Conservation (phyloP, 768 basidiomycete genomes). For the Kwoniella heveanensis region DNA sequence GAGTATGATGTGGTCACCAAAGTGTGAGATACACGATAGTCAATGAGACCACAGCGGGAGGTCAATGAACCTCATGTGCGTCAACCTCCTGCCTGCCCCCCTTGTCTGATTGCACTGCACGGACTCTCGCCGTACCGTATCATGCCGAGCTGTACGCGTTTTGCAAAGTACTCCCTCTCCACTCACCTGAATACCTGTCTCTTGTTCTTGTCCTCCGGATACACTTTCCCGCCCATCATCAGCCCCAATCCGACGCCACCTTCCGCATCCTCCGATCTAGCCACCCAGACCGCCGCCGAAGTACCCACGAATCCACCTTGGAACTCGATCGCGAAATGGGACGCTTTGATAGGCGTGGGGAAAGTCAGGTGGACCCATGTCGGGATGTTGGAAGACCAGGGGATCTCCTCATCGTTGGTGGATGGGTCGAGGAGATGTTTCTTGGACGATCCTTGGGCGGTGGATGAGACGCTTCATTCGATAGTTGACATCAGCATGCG, state of each 20-base stretch:
- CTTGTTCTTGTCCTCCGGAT: conserved; percentile 51
- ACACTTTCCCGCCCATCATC: conserved; percentile 47
- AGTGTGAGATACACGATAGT: no score
- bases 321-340: conserved; percentile 53
- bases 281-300: conserved; percentile 40
- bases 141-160: no score
- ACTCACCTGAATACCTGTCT: conserved; percentile 51
- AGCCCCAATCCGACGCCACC: conserved; percentile 39
- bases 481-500: no score
- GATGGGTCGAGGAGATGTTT: conserved; percentile 30
- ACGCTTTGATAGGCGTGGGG: conserved; percentile 36
- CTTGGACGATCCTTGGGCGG: conserved; percentile 31
- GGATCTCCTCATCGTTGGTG: conserved; percentile 24
- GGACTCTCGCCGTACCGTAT: no score
- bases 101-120: no score
- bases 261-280: conserved; percentile 22
- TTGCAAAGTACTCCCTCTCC: no score
- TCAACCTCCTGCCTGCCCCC: no score
- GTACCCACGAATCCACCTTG: conserved; percentile 54
- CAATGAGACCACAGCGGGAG: no score
- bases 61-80: no score
- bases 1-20: no score
- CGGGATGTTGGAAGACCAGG: conserved; percentile 42
- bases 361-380: conserved; percentile 45
- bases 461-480: conserved; percentile 18